These are phyloP conservation scores for Haplographium delicatum DNA, from an alignment of 495 filamentous ascomycete species.

Conservation along the genomic window DNA sequence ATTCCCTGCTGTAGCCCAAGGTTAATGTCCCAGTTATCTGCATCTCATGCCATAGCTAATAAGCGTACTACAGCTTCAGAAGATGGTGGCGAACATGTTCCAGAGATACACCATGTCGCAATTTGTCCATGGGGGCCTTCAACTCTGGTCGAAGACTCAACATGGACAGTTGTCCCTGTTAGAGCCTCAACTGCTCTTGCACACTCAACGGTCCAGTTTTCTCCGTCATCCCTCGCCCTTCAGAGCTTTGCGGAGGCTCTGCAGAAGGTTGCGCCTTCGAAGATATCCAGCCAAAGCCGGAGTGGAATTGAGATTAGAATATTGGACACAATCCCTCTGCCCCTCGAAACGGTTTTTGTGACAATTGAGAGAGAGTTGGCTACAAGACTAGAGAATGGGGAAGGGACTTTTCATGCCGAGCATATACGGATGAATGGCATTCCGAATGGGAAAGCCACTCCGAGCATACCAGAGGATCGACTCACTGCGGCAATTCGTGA, in stretches of 20 bases:
- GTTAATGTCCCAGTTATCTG: conserved; percentile 15
- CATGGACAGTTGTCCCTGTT: conserved; percentile 85
- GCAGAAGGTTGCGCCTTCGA: conserved; percentile 55
- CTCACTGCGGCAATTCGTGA: conserved; percentile 74
- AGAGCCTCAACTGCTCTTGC: conserved; percentile 52
- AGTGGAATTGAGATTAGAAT: conserved; percentile 74
- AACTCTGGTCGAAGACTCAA: conserved; percentile 53
- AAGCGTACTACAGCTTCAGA: conserved; percentile 23
- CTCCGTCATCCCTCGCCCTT: conserved; percentile 70
- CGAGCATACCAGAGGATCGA: conserved; percentile 52
- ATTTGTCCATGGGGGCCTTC: conserved; percentile 76
- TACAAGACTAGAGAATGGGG: conserved; percentile 48
- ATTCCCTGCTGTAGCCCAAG: conserved; percentile 54
- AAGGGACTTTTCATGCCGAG: conserved; percentile 50
- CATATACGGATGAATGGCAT: conserved; percentile 27
- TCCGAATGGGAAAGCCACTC: conserved; percentile 10
- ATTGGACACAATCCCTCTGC: conserved; percentile 71
- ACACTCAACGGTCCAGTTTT: conserved; percentile 75
- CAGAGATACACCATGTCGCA: conserved; percentile 53
- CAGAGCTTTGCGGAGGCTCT: conserved; percentile 66
- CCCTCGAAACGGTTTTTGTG: conserved; percentile 79
- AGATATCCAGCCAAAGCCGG: conserved; percentile 52
- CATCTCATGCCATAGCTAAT: neutral
- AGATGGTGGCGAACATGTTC: conserved; percentile 27
- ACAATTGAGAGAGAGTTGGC: conserved; percentile 73